Evolutionary conservation across 148 eudicot species (phyloP), one percentile per base, ranked within the genome.

Genomic region (Fagopyrum esculentum): DNA sequence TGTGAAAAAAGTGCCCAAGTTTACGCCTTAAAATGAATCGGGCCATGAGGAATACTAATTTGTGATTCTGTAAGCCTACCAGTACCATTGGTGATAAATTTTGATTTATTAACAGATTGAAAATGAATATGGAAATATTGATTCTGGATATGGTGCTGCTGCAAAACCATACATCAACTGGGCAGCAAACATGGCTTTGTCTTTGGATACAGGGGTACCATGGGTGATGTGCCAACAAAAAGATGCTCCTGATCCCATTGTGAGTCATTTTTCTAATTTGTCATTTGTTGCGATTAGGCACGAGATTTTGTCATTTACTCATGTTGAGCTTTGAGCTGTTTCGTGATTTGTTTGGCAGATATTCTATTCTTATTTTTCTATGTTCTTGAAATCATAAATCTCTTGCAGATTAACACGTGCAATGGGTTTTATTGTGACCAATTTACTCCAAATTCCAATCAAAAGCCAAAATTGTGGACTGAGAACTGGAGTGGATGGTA

Each of bases 401-500:
- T 19, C 74, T 73, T 75, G 57, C 88, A 95, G 99, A 92, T 95
- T 70, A 86, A 92, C 83, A 95, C 97, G 30, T 95, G 98, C 88
- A 95, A 95, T 74, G 97, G 96, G 55, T 95, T 92, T 75, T 95
- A 95, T 73, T 95, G 99, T 78, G 99, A 92, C 76, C 91, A 88
- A 77, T 95, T 85, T 82, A 92, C 91, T 26, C 99, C 93, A 11
- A 88, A 90, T 80, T 85, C 99, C 69, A 81, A 82, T 44, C 86
- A 87, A 64, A 90, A 79, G 70, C 99, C 99, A 15, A 92, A 89
- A 77, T 72, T 95, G 82, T 95, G 99, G 99, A 95, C 99, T 44
- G 99, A 95, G 83, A 95, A 95, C 77, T 95, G 98, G 98, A 95
- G 81, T 71, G 99, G 99, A 81, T 95, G 98, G 99, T 93, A 78